Conservation (phyloP, 345 rosid genomes). For the Hypericum androsaemum region DNA sequence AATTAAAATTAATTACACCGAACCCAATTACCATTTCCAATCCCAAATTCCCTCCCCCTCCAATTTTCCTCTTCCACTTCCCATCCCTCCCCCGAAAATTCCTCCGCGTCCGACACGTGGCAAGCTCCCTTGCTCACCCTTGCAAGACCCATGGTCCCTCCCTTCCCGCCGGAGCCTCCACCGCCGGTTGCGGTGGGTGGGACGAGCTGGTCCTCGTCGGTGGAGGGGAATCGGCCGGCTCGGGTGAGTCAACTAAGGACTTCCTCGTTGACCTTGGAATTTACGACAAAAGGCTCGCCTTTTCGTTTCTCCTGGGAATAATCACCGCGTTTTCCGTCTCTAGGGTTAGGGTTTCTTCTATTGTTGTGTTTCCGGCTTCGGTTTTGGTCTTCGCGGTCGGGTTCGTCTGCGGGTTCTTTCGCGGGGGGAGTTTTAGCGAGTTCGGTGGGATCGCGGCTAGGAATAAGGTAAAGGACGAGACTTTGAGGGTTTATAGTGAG, state of each 20-base stretch:
- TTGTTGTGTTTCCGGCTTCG: conserved; percentile 45
- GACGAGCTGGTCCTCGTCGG: conserved; percentile 28
- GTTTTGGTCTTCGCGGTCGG: conserved; percentile 46
- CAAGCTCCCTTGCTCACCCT: conserved; percentile 8
- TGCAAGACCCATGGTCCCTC: conserved; percentile 2
- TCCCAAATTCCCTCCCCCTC: conserved; percentile 11
- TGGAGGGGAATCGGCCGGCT: conserved; percentile 12
- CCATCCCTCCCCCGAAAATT: conserved; percentile 18
- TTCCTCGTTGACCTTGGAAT: conserved; percentile 40
- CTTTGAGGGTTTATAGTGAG: conserved; percentile 25
- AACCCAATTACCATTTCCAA: neutral
- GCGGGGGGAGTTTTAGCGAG: conserved; percentile 32
- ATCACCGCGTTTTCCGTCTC: conserved; percentile 45
- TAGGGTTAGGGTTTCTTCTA: conserved; percentile 43
- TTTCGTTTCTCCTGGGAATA: conserved; percentile 39
- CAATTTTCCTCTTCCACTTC: conserved; percentile 18
- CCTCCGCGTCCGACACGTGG: conserved; percentile 4
- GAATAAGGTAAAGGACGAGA: conserved; percentile 33
- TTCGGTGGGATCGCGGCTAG: conserved; percentile 15
- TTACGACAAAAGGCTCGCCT: conserved; percentile 34
- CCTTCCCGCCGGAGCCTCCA: conserved; percentile 13
- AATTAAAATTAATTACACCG: no score
- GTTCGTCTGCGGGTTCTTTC: conserved; percentile 45
- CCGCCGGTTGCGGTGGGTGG: conserved; percentile 48
- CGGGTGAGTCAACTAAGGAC: conserved; percentile 34